Evolutionary conservation across 1,284 basidiomycete genomes (phyloP).

Genomic region (Leccinum pachyderme): DNA sequence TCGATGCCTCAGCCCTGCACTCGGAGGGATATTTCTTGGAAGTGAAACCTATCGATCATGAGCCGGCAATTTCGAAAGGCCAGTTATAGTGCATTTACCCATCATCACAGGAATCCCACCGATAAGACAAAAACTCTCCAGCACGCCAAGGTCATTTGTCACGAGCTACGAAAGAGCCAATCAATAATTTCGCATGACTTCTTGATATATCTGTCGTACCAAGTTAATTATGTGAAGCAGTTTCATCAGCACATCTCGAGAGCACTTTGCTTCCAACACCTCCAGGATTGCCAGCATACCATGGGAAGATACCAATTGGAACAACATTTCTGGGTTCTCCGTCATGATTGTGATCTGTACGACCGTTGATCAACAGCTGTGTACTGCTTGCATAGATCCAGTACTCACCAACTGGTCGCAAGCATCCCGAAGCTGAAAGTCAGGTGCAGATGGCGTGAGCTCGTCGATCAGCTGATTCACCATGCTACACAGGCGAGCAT

Average conservation of each 20-base stretch:
- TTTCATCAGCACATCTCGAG: constrained; percentile 81
- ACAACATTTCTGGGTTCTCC: constrained; percentile 86
- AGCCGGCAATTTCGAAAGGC: neutral
- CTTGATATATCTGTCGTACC: constrained; percentile 43
- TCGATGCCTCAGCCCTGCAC: constrained; percentile 91
- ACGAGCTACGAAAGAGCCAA: constrained; percentile 64
- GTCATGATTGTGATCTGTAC: constrained; percentile 72
- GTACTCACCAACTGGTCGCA: constrained; percentile 82
- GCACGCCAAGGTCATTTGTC: constrained; percentile 76
- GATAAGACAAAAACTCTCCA: constrained; percentile 95
- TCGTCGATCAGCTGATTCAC: constrained; percentile 87
- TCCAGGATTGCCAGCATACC: constrained; percentile 94
- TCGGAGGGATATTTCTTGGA: constrained; percentile 93
- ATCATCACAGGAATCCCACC: constrained; percentile 93
- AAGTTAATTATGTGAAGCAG: constrained; percentile 88
- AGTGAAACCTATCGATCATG: constrained; percentile 65
- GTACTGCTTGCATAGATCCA: neutral
- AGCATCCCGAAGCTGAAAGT: constrained; percentile 76
- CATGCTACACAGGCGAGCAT: constrained; percentile 78
- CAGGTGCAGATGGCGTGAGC: constrained; percentile 75
- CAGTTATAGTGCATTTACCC: constrained; percentile 46
- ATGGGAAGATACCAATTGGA: constrained; percentile 87
- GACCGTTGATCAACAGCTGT: neutral
- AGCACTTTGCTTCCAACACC: constrained; percentile 81
- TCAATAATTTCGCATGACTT: constrained; percentile 10